These are phyloP conservation scores for Calcarisporium arbuscula DNA, from an alignment of 2,329 filamentous ascomycete genomes.

Conservation along the genomic window DNA sequence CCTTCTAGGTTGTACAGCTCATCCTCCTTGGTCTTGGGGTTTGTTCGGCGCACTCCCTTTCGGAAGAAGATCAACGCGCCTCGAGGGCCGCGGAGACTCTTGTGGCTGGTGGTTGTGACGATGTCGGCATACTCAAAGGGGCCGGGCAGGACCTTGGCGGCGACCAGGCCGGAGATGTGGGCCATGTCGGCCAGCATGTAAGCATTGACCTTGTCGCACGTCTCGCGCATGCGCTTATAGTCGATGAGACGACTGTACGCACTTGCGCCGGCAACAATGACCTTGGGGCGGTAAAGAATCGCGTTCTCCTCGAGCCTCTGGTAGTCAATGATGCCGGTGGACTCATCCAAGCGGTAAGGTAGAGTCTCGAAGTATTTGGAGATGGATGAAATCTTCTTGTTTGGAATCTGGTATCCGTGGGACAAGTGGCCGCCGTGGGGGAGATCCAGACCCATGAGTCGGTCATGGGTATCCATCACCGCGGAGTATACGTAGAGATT, in stretches of 20 bases:
- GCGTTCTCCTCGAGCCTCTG: conserved; percentile 83
- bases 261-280: conserved; percentile 89
- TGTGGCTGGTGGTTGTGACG: conserved; percentile 97
- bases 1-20: conserved; percentile 84
- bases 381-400: conserved; percentile 92
- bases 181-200: conserved; percentile 96
- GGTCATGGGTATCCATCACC: conserved; percentile 84
- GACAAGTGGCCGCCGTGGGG: conserved; percentile 94
- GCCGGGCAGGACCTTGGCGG: conserved; percentile 82
- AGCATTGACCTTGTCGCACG: conserved; percentile 83
- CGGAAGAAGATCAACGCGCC: conserved; percentile 99
- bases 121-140: conserved; percentile 89
- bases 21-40: conserved; percentile 80
- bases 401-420: conserved; percentile 94
- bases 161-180: conserved; percentile 90
- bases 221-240: conserved; percentile 85
- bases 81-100: conserved; percentile 88
- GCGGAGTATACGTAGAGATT: conserved; percentile 96
- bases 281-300: conserved; percentile 85
- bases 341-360: conserved; percentile 85
- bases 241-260: conserved; percentile 96
- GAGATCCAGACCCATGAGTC: conserved; percentile 93
- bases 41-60: conserved; percentile 76
- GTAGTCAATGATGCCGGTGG: conserved; percentile 93
- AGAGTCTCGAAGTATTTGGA: conserved; percentile 99